Evolutionary conservation across 2,329 filamentous ascomycete species (phyloP), one percentile per base, ranked within the genome.

Genomic region (Phialophora chinensis): DNA sequence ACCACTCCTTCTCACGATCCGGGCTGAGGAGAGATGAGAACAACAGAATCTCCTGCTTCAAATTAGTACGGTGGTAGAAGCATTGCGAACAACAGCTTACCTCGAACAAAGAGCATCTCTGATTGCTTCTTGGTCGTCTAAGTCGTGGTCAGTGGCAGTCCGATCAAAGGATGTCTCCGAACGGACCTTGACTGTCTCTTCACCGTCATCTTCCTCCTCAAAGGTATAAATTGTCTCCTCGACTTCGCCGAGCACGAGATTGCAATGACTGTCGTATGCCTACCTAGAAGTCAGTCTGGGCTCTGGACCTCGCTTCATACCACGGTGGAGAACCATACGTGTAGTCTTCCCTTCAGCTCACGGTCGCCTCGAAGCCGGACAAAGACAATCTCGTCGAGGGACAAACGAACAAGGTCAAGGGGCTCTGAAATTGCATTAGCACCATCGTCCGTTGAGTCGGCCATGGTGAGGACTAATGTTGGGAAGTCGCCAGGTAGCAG

Each of bases 231-330:
- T 93, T 6, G 94, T 98, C 84, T 99, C 95, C 77, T 97, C 93
- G 4, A 98, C 95, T 72, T 99, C 95, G 62, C 95, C 94, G 5
- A 99, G 85, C 5, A 99, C 92, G 53, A 99, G 81, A 76, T 99
- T 99, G 86, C 96, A 99, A 79, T 99, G 95, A 75, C 92, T 97
- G 77, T 99, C 95, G 78, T 99, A 99, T 63, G 95, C 95, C 95
- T 99, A 31, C 59, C 38, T 33, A 11, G 52, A 6, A 23, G 60
- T 77, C 67, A 74, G 70, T 71, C 60, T 63, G 62, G 17, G 14
- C 20, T 60, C 38, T n/a, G 38, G 6, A 20, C 38, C 17, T 44
- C 38, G 25, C 14, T 27, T 44, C 17, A 42, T 23, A 25, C n/a
- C n/a, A 38, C 52, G 12, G 44, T 55, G 23, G 65, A 27, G 29